Base-by-base conservation (phyloP, 2,329 filamentous ascomycete species). In the Colletotrichum costaricense region DNA sequence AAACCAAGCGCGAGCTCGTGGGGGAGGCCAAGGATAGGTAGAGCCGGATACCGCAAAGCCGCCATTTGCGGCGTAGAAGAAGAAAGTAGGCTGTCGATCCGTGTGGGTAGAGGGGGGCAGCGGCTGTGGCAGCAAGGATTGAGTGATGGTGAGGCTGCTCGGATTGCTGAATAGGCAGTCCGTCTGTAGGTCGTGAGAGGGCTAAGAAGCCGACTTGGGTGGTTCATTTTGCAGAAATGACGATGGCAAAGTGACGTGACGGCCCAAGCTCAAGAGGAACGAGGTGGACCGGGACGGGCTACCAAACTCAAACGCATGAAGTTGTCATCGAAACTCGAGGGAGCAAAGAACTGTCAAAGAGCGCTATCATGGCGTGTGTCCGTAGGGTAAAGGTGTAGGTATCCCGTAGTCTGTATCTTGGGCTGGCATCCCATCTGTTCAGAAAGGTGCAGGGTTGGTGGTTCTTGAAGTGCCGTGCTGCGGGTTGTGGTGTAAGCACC, bases 211-310 rank as follows among this genome's bases (percentile, higher is more conserved):
- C 19, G n/a, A 52, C 42, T 63, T n/a, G 46, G 28, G 54, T 30
- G 16, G 19, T 42, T 71, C 68, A 71, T 67, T 35, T 71, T 58
- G 55, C 6, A 67, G 46, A 67, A 26, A 71, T 60, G 68, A 71
- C 56, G 55, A 67, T 60, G 56, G 68, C 63, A 28, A 38, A 38
- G 59, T 63, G 55, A 54, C 66, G 24, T 71, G 68, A 60, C 68
- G 63, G 65, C 57, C 56, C 14, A 54, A 67, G 65, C 64, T 49
- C 63, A 66, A 38, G 35, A 38, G 9, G 33, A 35, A 35, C 12
- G 33, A 35, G 11, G 33, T 54, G 12, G 26, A 33, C n/a, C 14
- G 16, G 42, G 19, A 28, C 24, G 42, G 30, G 30, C 30, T 33
- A 52, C 11, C 60, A 63, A 16, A 33, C 22, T 14, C 16, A 12